These are phyloP conservation scores for Vitis amurensis DNA, from an alignment of 164 flowering plant species.

Conservation along the genomic window DNA sequence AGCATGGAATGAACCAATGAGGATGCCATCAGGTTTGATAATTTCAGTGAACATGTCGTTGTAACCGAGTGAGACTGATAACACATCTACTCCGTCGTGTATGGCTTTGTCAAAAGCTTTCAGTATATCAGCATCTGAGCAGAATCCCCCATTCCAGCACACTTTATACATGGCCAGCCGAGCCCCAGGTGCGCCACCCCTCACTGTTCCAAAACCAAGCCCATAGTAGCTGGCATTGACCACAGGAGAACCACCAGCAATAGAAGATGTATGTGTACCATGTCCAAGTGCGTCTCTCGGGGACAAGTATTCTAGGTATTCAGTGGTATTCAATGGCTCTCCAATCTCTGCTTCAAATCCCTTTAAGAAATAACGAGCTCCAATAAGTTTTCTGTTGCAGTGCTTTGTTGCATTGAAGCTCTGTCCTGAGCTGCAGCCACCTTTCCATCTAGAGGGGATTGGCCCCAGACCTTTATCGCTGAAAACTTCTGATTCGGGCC, in stretches of 20 bases:
- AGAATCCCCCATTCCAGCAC: conserved; percentile 7
- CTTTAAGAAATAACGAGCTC: conserved; percentile 14
- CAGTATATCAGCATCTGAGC: conserved; percentile 12
- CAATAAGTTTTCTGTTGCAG: conserved; percentile 21
- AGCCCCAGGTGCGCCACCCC: conserved; percentile 14
- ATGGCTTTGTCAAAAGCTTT: conserved; percentile 6
- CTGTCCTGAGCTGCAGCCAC: conserved; percentile 2
- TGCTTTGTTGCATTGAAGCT: conserved; percentile 5
- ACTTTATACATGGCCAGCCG: conserved; percentile 19
- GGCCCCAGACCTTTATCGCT: conserved; percentile 5
- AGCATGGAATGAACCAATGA: conserved; percentile 31
- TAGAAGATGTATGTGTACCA: conserved; percentile 16
- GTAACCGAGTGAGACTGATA: neutral
- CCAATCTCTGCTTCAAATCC: neutral
- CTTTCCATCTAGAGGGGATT: conserved; percentile 9
- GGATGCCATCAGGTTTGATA: neutral
- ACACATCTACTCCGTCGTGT: neutral
- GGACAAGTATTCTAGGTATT: neutral
- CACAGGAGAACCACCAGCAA: conserved; percentile 14
- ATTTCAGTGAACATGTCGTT: neutral
- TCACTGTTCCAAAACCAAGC: conserved; percentile 10
- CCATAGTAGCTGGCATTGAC: conserved; percentile 1
- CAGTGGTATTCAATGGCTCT: neutral
- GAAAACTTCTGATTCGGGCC: conserved; percentile 11
- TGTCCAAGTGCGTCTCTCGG: conserved; percentile 15